phyloP scores from a whole-genome alignment of 192 early-diverging fungal genomes.

The Coemansia sp. region DNA sequence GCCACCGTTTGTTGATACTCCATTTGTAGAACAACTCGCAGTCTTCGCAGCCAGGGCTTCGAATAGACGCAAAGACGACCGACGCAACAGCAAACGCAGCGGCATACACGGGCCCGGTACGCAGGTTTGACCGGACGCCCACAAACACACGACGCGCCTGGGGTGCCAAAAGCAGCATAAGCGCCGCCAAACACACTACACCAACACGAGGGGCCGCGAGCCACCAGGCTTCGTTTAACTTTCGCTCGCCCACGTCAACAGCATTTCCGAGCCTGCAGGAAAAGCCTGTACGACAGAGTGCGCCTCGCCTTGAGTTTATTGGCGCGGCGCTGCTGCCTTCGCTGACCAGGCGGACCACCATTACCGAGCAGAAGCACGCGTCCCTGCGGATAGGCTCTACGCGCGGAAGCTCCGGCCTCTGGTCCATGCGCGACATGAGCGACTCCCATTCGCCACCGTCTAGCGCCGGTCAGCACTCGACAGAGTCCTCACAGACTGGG shows the following conservation, averaged over 20 bases:
- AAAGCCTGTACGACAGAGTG: constrained; percentile 1
- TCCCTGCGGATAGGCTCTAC: constrained; percentile 38
- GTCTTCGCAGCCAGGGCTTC: constrained; percentile 4
- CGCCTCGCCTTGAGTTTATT: constrained; percentile 35
- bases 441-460: constrained; percentile 11
- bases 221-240: constrained; percentile 24
- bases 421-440: constrained; percentile 2
- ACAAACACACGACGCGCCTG: constrained; percentile 18
- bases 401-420: not conserved
- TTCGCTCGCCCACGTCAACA: constrained; percentile 17
- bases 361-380: constrained; percentile 36
- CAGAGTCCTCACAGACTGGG: constrained; percentile 13
- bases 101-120: constrained; percentile 14
- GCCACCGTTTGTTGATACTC: too few relatives aligned
- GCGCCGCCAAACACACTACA: constrained; percentile 18
- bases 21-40: too few relatives aligned
- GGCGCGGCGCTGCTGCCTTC: constrained; percentile 49
- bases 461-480: constrained; percentile 1
- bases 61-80: constrained; percentile 3
- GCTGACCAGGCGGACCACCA: constrained; percentile 42
- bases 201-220: constrained; percentile 4
- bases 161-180: constrained; percentile 3
- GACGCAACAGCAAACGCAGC: not conserved
- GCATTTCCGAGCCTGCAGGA: constrained; percentile 29
- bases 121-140: constrained; percentile 43